A percentile compares a stretch with the other conserved stretches of the same genome.
phyloP scores from a whole-genome alignment of 495 filamentous ascomycete genomes.

The Penicillium daleae region DNA sequence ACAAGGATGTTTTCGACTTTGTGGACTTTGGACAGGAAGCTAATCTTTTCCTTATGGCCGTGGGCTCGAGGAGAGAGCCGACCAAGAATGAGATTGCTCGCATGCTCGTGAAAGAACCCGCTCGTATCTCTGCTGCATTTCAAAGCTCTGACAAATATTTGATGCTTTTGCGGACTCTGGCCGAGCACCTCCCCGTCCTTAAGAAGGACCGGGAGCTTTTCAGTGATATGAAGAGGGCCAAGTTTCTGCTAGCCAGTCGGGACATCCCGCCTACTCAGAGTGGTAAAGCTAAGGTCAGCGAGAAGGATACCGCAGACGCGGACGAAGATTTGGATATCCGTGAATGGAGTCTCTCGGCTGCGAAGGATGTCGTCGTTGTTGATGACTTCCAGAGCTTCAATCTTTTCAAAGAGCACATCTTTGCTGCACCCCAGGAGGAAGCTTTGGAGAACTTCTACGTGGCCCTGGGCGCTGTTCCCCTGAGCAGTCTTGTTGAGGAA shows the following conservation, averaged over 20 bases:
- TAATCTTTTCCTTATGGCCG: constrained; percentile 82
- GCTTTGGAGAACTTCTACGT: constrained; percentile 81
- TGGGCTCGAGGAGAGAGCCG: constrained; percentile 88
- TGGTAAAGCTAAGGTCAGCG: constrained; percentile 27
- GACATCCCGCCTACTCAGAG: constrained; percentile 58
- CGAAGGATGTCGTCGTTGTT: constrained; percentile 73
- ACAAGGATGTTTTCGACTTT: constrained; percentile 92
- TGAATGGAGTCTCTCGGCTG: constrained; percentile 72
- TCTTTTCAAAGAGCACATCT: constrained; percentile 77
- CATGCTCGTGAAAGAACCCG: constrained; percentile 77
- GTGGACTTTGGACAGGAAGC: constrained; percentile 89
- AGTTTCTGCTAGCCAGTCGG: constrained; percentile 78
- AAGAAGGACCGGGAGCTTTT: constrained; percentile 79
- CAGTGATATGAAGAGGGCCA: constrained; percentile 71
- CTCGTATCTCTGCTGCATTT: constrained; percentile 73
- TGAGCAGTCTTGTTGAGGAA: constrained; percentile 52
- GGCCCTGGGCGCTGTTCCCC: constrained; percentile 47
- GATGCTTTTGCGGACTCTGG: constrained; percentile 74
- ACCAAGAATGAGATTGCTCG: constrained; percentile 81
- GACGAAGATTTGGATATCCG: constrained; percentile 76
- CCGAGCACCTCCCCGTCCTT: constrained; percentile 66
- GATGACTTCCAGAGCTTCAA: constrained; percentile 87
- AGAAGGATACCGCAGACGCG: constrained; percentile 54
- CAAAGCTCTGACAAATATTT: constrained; percentile 84
- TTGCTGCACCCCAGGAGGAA: constrained; percentile 88